Percentiles rank a stretch among this genome's conserved stretches.
Evolutionary conservation across 2,329 filamentous ascomycete genomes (phyloP).

Genomic region (Sporothrix inflata): DNA sequence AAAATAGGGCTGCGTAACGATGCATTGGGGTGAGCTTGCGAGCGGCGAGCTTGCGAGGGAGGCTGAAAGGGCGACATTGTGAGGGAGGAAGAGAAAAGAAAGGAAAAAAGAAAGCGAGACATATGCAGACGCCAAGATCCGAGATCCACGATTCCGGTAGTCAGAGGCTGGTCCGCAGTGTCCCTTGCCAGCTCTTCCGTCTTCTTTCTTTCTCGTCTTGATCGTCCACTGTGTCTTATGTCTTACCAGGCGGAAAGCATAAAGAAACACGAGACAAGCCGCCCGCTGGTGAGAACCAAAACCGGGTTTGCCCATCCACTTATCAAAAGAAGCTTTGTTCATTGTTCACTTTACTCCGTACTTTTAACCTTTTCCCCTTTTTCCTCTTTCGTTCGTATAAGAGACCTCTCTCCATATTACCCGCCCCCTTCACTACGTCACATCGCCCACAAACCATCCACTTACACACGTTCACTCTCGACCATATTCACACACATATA

Average conservation of each 20-base stretch:
- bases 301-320: neutral
- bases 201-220: neutral
- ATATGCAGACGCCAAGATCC: neutral
- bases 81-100: neutral
- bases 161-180: neutral
- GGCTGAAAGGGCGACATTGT: too few relatives aligned
- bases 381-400: constrained; percentile 1
- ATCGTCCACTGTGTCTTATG: neutral
- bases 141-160: constrained; percentile 2
- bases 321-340: neutral
- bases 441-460: neutral
- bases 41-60: neutral
- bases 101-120: neutral
- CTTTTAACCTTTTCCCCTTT: neutral
- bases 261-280: neutral
- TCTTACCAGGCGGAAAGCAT: neutral
- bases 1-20: constrained; percentile 18
- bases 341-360: neutral
- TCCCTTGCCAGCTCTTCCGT: too few relatives aligned
- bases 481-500: neutral
- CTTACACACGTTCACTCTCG: neutral
- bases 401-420: neutral
- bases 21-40: neutral
- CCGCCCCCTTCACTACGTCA: constrained; percentile 19
- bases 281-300: neutral